phyloP scores from a whole-genome alignment of 1,284 basidiomycete genomes.

The Cutaneotrichosporon sp. region DNA sequence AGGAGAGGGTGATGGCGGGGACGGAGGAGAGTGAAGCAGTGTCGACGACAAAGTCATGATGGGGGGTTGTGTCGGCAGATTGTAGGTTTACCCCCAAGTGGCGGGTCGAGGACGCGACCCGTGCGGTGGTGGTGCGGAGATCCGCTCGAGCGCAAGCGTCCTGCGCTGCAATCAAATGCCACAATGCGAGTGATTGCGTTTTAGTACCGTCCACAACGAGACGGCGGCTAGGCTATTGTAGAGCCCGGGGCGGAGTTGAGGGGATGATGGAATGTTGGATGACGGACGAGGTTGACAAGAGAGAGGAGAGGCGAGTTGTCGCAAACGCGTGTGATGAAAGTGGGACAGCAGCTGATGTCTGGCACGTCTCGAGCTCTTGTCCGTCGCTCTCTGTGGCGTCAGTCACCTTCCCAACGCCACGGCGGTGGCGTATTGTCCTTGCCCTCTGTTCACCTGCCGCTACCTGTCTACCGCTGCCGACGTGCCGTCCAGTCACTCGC shows the following conservation, averaged over 20 bases:
- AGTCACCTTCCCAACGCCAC: not conserved
- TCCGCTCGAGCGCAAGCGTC: not conserved
- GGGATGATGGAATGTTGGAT: not conserved
- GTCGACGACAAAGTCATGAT: not conserved
- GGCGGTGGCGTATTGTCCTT: conserved; percentile 1
- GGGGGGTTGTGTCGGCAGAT: not conserved
- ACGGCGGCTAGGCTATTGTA: not conserved
- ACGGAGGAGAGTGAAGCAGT: not conserved
- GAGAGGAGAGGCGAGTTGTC: not conserved
- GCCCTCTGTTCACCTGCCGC: not conserved
- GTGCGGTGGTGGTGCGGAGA: not conserved
- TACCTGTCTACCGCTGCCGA: too few relatives aligned
- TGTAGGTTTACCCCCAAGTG: not conserved
- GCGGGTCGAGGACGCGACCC: not conserved
- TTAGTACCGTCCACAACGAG: not conserved
- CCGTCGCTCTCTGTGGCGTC: not conserved
- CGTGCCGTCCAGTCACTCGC: not conserved
- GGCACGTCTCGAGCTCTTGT: too few relatives aligned
- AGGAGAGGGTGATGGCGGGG: not conserved
- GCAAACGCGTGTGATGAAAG: not conserved
- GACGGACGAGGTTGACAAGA: not conserved
- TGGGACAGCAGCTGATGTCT: not conserved
- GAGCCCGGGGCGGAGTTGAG: not conserved
- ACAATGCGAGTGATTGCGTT: not conserved
- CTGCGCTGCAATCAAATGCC: not conserved